Percentiles rank a stretch among this genome's conserved stretches.
Evolutionary conservation across 306 rosid species (phyloP).

Genomic region (apple (Malus domestica)): DNA sequence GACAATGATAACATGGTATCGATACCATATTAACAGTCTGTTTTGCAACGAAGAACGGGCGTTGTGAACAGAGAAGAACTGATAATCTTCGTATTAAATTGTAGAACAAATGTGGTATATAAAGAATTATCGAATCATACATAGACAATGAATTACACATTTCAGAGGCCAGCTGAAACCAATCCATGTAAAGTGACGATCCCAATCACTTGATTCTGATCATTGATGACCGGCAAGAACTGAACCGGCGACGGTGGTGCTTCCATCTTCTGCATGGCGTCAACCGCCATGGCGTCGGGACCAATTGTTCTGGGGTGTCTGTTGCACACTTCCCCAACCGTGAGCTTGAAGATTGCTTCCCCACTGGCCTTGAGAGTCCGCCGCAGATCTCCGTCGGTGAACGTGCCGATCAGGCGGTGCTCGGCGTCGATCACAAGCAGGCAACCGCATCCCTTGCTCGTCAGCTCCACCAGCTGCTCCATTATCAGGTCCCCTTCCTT

Average conservation of each 20-base stretch:
- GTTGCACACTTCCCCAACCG: conserved; percentile 90
- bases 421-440: conserved; percentile 67
- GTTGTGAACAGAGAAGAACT: not conserved
- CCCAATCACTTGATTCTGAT: conserved; percentile 59
- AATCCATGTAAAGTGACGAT: conserved; percentile 92
- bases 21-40: not conserved
- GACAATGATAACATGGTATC: too few species aligned
- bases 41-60: not conserved
- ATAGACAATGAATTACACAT: not conserved
- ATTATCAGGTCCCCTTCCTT: conserved; percentile 74
- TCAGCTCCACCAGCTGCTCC: conserved; percentile 86
- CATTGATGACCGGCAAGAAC: conserved; percentile 79
- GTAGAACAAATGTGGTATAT: not conserved
- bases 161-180: conserved; percentile 88
- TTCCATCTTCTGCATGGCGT: conserved; percentile 98
- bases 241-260: conserved; percentile 96
- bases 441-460: conserved; percentile 93
- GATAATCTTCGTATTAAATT: too few species aligned
- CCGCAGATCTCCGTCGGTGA: conserved; percentile 93
- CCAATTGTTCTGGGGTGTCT: conserved; percentile 76
- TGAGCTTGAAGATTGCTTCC: conserved; percentile 83
- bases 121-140: not conserved
- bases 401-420: conserved; percentile 68
- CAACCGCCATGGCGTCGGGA: conserved; percentile 86
- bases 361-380: conserved; percentile 91